These are phyloP conservation scores for Puccinia hordei DNA, from an alignment of 1,284 basidiomycete genomes.

Conservation along the genomic window DNA sequence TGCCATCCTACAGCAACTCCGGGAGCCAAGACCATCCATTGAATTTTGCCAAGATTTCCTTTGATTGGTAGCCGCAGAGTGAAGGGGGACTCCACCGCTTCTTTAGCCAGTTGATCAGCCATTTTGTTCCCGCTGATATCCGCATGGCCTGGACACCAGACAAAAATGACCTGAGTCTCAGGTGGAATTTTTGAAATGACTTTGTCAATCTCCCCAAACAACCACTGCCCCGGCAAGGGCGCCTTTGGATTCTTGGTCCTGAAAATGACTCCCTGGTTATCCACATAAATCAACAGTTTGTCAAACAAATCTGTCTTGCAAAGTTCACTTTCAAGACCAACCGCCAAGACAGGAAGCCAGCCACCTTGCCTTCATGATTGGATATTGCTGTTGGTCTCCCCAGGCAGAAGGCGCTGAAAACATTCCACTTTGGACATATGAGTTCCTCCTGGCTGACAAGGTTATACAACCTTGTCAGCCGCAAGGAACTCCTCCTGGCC, in stretches of 20 bases:
- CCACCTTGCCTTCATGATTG: conserved; percentile 2
- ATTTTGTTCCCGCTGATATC: neutral
- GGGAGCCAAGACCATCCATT: too few relatives aligned
- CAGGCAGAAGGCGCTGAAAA: neutral
- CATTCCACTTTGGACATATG: neutral
- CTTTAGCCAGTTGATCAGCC: neutral
- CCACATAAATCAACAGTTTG: neutral
- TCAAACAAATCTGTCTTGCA: neutral
- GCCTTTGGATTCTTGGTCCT: neutral
- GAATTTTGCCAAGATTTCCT: too few relatives aligned
- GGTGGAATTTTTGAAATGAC: neutral
- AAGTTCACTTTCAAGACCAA: neutral
- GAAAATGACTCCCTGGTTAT: neutral
- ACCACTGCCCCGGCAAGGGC: neutral
- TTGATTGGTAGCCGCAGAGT: too few relatives aligned
- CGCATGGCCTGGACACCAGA: conserved; percentile 22
- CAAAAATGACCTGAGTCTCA: neutral
- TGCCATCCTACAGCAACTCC: too few relatives aligned
- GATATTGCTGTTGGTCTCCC: too few relatives aligned
- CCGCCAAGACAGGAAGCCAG: neutral
- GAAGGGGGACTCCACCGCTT: too few relatives aligned
- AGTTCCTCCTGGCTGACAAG: neutral
- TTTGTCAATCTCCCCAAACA: neutral
- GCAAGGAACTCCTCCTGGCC: too few relatives aligned
- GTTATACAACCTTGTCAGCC: too few relatives aligned